Conservation (phyloP, 306 rosid genomes). For the Acacia confusa region DNA sequence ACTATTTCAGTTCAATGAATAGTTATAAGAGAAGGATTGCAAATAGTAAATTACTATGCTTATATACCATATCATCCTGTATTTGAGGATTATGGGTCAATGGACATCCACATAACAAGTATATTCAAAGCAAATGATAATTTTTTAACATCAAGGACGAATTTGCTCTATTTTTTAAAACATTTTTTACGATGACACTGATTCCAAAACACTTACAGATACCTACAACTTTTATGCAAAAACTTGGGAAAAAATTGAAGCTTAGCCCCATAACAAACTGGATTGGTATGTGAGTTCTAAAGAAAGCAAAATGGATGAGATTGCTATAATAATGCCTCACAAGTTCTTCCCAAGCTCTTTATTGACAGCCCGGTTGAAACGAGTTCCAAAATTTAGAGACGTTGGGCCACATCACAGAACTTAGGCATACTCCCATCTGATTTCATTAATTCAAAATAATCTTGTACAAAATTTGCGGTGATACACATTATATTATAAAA, state of each 20-base stretch:
- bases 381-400: neutral
- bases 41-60: no score
- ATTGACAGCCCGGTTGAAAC: neutral
- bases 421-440: neutral
- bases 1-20: no score
- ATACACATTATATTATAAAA: neutral
- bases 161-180: no score
- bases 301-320: conserved; percentile 74
- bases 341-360: conserved; percentile 51
- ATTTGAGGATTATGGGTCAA: no score
- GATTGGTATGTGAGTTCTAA: conserved; percentile 80
- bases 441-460: neutral
- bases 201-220: no score
- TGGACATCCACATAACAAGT: no score
- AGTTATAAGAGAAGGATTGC: no score
- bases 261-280: conserved; percentile 79
- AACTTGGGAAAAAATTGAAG: conserved; percentile 86
- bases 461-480: no score
- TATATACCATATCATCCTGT: no score
- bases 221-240: conserved; percentile 38
- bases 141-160: no score
- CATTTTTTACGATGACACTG: no score
- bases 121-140: no score
- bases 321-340: conserved; percentile 73
- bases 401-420: neutral